Evolutionary conservation across 192 early-diverging fungal genomes (phyloP), one percentile per base, ranked within the genome.

Genomic region (Kappamyces sp.): DNA sequence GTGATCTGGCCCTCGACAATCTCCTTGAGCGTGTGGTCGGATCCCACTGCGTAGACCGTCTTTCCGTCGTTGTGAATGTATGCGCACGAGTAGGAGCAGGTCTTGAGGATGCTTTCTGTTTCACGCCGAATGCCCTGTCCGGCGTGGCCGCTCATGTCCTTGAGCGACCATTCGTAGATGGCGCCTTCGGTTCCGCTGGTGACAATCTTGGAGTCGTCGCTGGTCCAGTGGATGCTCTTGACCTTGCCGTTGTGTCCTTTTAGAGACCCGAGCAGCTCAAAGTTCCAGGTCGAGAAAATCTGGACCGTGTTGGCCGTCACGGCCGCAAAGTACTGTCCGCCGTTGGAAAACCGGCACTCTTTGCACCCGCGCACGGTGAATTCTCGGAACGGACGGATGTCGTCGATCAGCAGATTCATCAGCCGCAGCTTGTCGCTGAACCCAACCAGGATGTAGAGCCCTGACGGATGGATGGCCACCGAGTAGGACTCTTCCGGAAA

Each of bases 231-330:
- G 47, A 84, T 36, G 22, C 69, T 71, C 32, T 71, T 61, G 8
- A 84, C 71, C 66, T 84, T 84, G 32, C 76, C 79, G 54, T 79
- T 83, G 68, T 84, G 81, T 5, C 80, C 81, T 46, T 79, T 84
- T 30, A 84, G 61, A 42, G 69, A 80, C 33, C 66, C 71, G 4
- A 84, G 49, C 54, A 73, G 71, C 48, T 84, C 80, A 59, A 76
- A 83, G 47, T 64, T 76, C 80, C 80, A 84, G 1, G 82, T 84
- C 2, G 67, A 69, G 63, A 79, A 84, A 15, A 84, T 74, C 57
- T 83, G 79, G 52, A 84, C 77, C 14, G 71, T 67, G 57, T 77
- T 84, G 8, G 76, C 80, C 58, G 75, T 73, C 1, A 80, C 77
- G 4, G 75, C 76, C 0, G 81, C 81, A 64, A 84, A 83, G 47